Evolutionary conservation across 2,329 filamentous ascomycete species (phyloP).

Genomic region (Chaetomium sp.): DNA sequence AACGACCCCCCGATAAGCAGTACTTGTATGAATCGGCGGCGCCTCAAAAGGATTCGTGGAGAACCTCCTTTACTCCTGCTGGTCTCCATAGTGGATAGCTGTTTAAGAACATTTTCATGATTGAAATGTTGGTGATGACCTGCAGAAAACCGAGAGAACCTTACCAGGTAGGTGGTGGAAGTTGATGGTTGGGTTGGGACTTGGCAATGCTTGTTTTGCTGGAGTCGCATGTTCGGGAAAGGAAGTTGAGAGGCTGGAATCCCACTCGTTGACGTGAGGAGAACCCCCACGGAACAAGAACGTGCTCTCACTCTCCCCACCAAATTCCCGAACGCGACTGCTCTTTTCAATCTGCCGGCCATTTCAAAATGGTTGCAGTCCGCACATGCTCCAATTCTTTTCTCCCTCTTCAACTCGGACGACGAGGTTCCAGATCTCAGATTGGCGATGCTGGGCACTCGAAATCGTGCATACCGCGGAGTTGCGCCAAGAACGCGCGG

Average conservation of each 20-base stretch:
- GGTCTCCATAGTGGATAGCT: constrained; percentile 10
- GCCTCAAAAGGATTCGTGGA: background rate
- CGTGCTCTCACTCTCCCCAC: background rate
- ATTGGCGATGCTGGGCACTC: constrained; percentile 14
- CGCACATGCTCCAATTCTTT: background rate
- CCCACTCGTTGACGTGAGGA: too few species aligned
- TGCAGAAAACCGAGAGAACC: background rate
- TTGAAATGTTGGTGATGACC: background rate
- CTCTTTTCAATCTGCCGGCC: constrained; percentile 3
- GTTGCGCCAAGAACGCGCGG: constrained; percentile 13
- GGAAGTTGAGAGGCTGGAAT: too few species aligned
- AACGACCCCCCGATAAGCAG: constrained; percentile 12
- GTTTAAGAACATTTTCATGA: background rate
- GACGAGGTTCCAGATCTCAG: constrained; percentile 3
- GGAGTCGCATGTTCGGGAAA: too few species aligned
- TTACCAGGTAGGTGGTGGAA: background rate
- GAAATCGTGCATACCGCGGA: constrained; percentile 11
- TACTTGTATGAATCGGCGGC: background rate
- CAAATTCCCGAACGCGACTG: background rate
- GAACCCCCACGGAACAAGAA: background rate
- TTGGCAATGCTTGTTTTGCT: too few species aligned
- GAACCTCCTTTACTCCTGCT: background rate
- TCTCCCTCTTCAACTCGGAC: background rate
- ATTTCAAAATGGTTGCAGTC: constrained; percentile 2
- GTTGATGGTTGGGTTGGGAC: background rate